Evolutionary conservation across 176 grass and related monocot species (phyloP).

Genomic region (Cenchrus fungigraminus): DNA sequence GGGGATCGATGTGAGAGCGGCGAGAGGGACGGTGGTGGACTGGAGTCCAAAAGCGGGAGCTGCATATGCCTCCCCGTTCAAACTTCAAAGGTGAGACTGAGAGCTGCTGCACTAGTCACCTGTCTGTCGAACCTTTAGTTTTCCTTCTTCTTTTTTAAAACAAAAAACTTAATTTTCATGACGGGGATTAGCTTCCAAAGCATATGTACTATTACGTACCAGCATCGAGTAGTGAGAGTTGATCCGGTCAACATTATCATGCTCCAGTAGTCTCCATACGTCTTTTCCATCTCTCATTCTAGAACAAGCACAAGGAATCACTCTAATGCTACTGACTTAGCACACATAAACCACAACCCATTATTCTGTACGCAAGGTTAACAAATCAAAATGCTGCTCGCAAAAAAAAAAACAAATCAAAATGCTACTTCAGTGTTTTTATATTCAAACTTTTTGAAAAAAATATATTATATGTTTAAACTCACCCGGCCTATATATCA

Average conservation of each 20-base stretch:
- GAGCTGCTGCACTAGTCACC: constrained; percentile 7
- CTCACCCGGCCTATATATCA: too few relatives aligned
- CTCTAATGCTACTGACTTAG: not conserved
- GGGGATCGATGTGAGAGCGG: constrained; percentile 2
- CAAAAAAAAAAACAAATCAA: too few relatives aligned
- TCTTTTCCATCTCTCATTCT: not conserved
- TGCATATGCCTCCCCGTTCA: constrained; percentile 15
- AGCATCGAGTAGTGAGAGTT: not conserved
- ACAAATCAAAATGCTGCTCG: not conserved
- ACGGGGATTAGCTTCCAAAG: constrained; percentile 12
- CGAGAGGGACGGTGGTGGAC: constrained; percentile 1
- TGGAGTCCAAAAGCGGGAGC: constrained; percentile 2
- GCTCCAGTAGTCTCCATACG: constrained; percentile 5
- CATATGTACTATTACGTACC: constrained; percentile 25
- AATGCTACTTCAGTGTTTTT: too few relatives aligned
- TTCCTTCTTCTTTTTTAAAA: not conserved
- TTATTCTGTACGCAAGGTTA: not conserved
- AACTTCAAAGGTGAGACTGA: constrained; percentile 23
- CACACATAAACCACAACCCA: not conserved
- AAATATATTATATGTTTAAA: too few relatives aligned
- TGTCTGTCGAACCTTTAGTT: not conserved
- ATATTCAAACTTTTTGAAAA: too few relatives aligned
- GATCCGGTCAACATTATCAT: constrained; percentile 55
- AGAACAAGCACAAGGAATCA: constrained; percentile 5
- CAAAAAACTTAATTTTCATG: not conserved